Evolutionary conservation across 2,329 filamentous ascomycete genomes (phyloP), one percentile per base, ranked within the genome.

Genomic region (Celoporthe dispersa): DNA sequence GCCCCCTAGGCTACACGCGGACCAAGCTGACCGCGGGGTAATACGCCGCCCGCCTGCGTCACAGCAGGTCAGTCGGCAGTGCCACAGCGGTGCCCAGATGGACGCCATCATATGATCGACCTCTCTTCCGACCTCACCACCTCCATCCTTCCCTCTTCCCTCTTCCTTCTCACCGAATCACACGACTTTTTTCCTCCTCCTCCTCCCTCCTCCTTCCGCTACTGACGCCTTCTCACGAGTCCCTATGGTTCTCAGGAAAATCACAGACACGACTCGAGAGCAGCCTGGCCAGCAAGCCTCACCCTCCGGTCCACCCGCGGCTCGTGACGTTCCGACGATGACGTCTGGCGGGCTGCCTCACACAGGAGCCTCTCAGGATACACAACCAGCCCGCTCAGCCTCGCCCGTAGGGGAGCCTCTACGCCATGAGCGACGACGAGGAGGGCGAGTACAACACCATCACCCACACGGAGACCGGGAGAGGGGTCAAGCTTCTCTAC

Each of bases 381-480:
- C 68, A 48, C 64, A 72, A 66, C 77, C 76, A 37, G 80, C 75
- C 51, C 81, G 81, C 67, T 76, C 85, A 65, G 75, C 89, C 19
- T 98, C 94, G 48, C 94, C 94, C 2, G 88, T 92, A 2, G 93
- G n/a, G 91, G 66, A 97, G 94, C 76, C 96, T 95, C 84, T 98
- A 97, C 84, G 95, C 95, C 77, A 86, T 98, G 86, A 97, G 93
- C 80, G 97, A 99, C 83, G 94, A 97, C 77, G 94, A 97, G 73
- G 96, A 98, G 81, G 92, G 92, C 75, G 96, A 93, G 60, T 99
- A 99, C 83, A 93, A 97, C 79, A 98, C 94, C 25, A 94, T 99
- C 77, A 92, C 93, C 5, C 93, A 97, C 77, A 88, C 89, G 4
- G 88, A 88, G 74, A 90, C 89, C 2, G 92, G 92, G 0, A 89